Conservation (phyloP, 2,329 filamentous ascomycete species). For the Arthrobotrys megalospora region DNA sequence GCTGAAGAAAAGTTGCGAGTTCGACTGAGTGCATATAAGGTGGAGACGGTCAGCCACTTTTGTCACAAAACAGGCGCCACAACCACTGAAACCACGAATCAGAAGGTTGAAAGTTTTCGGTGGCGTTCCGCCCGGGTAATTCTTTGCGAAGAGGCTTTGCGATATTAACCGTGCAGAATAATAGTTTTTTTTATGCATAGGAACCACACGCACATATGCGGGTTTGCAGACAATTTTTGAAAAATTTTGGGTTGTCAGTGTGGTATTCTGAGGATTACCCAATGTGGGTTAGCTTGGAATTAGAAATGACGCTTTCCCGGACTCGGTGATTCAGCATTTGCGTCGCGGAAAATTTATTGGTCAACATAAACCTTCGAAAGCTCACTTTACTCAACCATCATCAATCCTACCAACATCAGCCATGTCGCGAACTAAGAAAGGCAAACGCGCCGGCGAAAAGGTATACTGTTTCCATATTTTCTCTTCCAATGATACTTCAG, state of each 20-base stretch:
- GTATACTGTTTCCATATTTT: neutral
- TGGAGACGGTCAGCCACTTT: no score
- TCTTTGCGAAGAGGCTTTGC: no score
- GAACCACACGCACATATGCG: no score
- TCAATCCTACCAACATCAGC: slow-evolving; percentile 9
- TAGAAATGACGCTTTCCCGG: neutral
- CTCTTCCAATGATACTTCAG: neutral
- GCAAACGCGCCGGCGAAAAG: slow-evolving; percentile 50
- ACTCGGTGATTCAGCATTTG: neutral
- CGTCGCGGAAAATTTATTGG: slow-evolving; percentile 9
- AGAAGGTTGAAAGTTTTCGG: no score
- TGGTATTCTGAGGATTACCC: neutral
- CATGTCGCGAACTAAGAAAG: slow-evolving; percentile 39
- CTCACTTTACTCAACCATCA: neutral
- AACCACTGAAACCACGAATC: no score
- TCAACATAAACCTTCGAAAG: slow-evolving; percentile 5
- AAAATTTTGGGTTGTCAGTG: neutral
- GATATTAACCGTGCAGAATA: no score
- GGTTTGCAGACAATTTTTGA: no score
- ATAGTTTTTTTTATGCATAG: no score
- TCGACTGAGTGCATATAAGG: no score
- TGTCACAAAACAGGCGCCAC: no score
- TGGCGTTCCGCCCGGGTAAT: no score
- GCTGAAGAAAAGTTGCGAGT: no score
- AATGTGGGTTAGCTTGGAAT: neutral